Evolutionary conservation across 176 grass and related monocot genomes (phyloP).

Genomic region (Thinopyrum elongatum): DNA sequence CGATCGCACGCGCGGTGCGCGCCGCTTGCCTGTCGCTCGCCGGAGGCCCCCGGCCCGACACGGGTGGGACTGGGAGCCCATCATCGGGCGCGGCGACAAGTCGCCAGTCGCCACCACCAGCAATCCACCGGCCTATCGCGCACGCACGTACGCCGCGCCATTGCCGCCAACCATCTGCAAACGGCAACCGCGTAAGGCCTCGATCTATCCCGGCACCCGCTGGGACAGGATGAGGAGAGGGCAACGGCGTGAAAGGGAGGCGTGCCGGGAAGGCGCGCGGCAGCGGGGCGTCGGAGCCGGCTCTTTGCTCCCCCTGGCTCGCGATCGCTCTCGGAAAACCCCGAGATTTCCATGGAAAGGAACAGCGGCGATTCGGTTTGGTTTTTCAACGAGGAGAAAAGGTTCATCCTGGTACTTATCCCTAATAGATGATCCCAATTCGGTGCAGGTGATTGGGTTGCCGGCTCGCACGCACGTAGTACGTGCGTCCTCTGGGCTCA

Average conservation of each 20-base stretch:
- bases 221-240: background rate
- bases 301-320: background rate
- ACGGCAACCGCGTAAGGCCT: background rate
- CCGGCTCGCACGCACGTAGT: background rate
- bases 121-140: background rate
- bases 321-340: background rate
- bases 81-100: background rate
- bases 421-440: background rate
- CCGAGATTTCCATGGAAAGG: background rate
- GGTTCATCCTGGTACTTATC: conserved; percentile 11
- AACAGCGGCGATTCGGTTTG: background rate
- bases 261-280: background rate
- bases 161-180: background rate
- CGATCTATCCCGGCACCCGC: background rate
- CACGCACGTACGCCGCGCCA: background rate
- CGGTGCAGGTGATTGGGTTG: background rate
- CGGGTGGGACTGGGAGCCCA: conserved; percentile 12
- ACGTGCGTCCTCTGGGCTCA: background rate
- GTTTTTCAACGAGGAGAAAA: background rate
- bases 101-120: background rate
- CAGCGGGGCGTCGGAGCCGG: background rate
- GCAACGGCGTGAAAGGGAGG: conserved; percentile 5
- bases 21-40: conserved; percentile 22
- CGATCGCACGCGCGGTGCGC: background rate
- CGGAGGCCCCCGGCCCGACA: conserved; percentile 29